A percentile compares a stretch with the other conserved stretches of the same genome.
Conservation (phyloP, 495 filamentous ascomycete genomes). For the Annulohypoxylon stygium region DNA sequence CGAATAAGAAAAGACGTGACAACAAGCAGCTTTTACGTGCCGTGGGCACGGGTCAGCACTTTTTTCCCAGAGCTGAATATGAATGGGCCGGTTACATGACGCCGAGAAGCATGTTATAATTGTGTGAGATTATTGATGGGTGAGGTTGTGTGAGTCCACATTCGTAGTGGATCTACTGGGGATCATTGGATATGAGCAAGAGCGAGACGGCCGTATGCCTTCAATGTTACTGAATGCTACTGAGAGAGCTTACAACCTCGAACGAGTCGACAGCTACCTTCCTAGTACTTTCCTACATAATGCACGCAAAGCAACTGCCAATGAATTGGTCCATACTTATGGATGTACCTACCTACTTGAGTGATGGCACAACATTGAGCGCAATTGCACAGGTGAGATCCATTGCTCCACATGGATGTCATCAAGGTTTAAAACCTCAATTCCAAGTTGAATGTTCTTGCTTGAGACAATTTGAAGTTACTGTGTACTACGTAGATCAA, state of each 20-base stretch:
- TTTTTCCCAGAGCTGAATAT: conserved; percentile 8
- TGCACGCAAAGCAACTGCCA: neutral
- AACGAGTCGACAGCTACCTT: conserved; percentile 8
- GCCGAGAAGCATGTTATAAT: conserved; percentile 13
- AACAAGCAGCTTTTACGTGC: conserved; percentile 23
- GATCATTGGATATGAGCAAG: neutral
- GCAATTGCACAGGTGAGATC: neutral
- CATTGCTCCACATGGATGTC: neutral
- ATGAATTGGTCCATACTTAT: neutral
- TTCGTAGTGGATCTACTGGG: conserved; percentile 22
- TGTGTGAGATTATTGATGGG: conserved; percentile 28
- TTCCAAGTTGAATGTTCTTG: neutral
- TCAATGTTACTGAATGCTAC: neutral
- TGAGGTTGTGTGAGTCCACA: conserved; percentile 10
- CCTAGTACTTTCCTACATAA: conserved; percentile 2
- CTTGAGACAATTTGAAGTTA: neutral
- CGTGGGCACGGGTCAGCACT: conserved; percentile 27
- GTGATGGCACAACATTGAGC: neutral
- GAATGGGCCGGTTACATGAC: conserved; percentile 22
- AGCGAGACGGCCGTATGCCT: conserved; percentile 10
- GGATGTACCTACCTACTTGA: neutral
- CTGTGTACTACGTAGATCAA: neutral
- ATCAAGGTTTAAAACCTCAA: neutral
- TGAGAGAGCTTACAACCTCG: neutral
- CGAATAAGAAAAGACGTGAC: conserved; percentile 32